phyloP scores from a whole-genome alignment of 768 basidiomycete species.

The Neoboletus magnificus region DNA sequence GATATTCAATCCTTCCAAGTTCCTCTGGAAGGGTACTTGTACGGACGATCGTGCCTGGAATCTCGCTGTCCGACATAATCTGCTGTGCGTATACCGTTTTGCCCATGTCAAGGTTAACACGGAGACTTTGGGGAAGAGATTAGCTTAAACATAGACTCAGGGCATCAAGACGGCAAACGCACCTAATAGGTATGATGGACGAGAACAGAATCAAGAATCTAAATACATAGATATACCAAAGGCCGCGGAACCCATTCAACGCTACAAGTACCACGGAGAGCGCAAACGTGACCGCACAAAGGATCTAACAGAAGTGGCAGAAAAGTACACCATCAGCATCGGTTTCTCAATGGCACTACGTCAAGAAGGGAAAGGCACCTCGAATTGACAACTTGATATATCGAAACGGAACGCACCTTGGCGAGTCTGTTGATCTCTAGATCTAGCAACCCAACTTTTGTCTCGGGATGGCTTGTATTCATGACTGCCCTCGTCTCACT shows the following conservation, averaged over 20 bases:
- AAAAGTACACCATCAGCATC: not conserved
- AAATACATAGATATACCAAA: slow-evolving; percentile 95
- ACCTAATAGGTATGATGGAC: slow-evolving; percentile 99
- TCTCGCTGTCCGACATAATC: slow-evolving; percentile 91
- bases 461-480: slow-evolving; percentile 97
- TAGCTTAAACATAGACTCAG: not conserved
- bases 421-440: slow-evolving; percentile 93
- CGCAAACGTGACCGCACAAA: slow-evolving; percentile 91
- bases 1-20: slow-evolving; percentile 90
- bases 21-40: slow-evolving; percentile 98
- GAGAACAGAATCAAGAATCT: slow-evolving; percentile 97
- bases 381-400: not conserved
- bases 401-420: slow-evolving; percentile 54
- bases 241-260: slow-evolving; percentile 91
- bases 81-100: slow-evolving; percentile 97
- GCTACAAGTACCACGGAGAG: slow-evolving; percentile 91
- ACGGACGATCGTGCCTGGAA: slow-evolving; percentile 92
- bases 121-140: slow-evolving; percentile 52
- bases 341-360: not conserved
- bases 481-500: slow-evolving; percentile 94
- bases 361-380: not conserved
- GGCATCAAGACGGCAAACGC: slow-evolving; percentile 22
- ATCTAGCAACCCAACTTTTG: slow-evolving; percentile 90
- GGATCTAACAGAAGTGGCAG: slow-evolving; percentile 52
- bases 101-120: slow-evolving; percentile 99